Evolutionary conservation across 2,329 filamentous ascomycete species (phyloP).

Genomic region (Blastomyces emzantsi): DNA sequence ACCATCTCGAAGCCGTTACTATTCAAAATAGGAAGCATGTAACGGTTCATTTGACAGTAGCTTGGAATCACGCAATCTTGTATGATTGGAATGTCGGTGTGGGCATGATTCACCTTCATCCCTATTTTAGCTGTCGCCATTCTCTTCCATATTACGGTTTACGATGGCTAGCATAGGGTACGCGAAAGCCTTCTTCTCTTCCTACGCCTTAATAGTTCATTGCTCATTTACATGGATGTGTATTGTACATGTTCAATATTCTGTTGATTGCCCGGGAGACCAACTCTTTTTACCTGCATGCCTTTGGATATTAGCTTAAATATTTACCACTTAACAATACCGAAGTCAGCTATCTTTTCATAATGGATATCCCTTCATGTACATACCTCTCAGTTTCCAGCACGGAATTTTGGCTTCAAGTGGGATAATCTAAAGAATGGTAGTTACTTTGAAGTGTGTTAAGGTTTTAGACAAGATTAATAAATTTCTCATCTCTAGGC

Average conservation of each 20-base stretch:
- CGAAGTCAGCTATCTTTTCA: neutral
- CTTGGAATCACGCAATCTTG: neutral
- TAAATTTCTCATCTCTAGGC: neutral
- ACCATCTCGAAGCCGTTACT: neutral
- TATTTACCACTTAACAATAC: neutral
- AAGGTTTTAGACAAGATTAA: neutral
- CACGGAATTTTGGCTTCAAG: neutral
- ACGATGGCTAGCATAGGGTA: neutral
- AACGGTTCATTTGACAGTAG: neutral
- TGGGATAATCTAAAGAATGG: neutral
- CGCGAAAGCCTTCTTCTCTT: neutral
- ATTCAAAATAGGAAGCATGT: neutral
- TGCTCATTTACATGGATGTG: neutral
- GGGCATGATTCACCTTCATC: neutral
- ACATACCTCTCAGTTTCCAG: neutral
- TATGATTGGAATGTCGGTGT: neutral
- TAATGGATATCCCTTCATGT: neutral
- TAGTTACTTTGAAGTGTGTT: too few relatives aligned
- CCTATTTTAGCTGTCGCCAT: neutral
- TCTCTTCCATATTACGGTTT: neutral
- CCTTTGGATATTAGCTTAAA: neutral
- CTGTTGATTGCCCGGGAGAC: neutral
- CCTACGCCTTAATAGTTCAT: neutral
- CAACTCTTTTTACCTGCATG: neutral
- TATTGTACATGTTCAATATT: neutral